phyloP scores from a whole-genome alignment of 2,329 filamentous ascomycete species.

The Hymenoscyphus fraxineus region DNA sequence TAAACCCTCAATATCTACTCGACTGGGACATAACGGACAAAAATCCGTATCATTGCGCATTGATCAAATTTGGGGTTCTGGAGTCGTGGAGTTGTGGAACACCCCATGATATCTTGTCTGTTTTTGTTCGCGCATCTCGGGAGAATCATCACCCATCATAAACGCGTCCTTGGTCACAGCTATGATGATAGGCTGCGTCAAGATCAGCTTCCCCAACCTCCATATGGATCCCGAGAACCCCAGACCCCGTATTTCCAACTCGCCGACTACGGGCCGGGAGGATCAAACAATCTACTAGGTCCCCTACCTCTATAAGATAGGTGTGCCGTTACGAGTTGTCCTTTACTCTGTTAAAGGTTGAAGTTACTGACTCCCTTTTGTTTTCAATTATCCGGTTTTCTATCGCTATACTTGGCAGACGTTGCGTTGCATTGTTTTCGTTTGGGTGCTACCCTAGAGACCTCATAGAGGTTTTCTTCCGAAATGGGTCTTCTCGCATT shows the following conservation, averaged over 20 bases:
- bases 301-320: slow-evolving; percentile 42
- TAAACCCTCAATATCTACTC: too few relatives aligned
- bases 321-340: slow-evolving; percentile 44
- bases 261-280: background rate
- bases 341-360: slow-evolving; percentile 38
- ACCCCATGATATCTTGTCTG: background rate
- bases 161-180: background rate
- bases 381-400: background rate
- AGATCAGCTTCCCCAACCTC: background rate
- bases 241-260: background rate
- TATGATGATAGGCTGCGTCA: background rate
- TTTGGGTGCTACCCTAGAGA: background rate
- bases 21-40: too few relatives aligned
- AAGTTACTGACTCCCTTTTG: background rate
- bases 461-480: background rate
- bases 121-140: background rate
- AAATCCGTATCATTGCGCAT: too few relatives aligned
- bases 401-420: background rate
- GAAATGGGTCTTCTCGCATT: slow-evolving; percentile 43
- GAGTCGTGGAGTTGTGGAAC: background rate
- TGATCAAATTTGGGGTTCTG: background rate
- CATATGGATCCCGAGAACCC: background rate
- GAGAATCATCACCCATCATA: background rate
- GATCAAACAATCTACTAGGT: background rate
- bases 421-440: background rate